phyloP scores from a whole-genome alignment of 306 rosid genomes.

The Delonix regia region DNA sequence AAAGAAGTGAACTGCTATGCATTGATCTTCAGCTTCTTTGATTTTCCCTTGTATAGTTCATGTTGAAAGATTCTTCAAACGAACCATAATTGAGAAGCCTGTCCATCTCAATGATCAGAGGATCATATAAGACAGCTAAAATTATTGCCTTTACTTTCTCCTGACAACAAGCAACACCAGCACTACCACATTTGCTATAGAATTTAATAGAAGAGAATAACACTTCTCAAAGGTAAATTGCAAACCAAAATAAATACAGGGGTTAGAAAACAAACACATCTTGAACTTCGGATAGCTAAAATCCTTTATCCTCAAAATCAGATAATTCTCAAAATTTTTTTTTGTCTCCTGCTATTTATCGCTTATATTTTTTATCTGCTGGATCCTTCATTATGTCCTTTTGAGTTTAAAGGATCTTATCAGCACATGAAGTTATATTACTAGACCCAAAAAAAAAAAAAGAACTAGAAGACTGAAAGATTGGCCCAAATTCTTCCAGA shows the following conservation, averaged over 20 bases:
- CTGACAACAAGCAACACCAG: neutral
- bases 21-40: constrained; percentile 19
- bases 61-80: constrained; percentile 10
- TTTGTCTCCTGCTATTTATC: neutral
- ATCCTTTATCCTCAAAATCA: neutral
- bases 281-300: neutral
- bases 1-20: neutral
- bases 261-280: neutral
- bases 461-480: neutral
- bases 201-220: neutral
- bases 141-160: neutral
- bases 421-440: neutral
- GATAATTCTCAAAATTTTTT: neutral
- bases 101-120: constrained; percentile 13
- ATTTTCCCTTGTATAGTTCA: neutral
- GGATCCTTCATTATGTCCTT: neutral
- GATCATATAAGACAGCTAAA: neutral
- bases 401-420: neutral
- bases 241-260: neutral
- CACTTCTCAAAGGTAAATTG: neutral
- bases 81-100: constrained; percentile 9
- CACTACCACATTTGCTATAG: neutral
- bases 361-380: neutral
- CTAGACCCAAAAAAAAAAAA: neutral
- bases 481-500: no score